Base-by-base conservation (phyloP, 2,329 filamentous ascomycete species). In the Hypoxylon sp. region DNA sequence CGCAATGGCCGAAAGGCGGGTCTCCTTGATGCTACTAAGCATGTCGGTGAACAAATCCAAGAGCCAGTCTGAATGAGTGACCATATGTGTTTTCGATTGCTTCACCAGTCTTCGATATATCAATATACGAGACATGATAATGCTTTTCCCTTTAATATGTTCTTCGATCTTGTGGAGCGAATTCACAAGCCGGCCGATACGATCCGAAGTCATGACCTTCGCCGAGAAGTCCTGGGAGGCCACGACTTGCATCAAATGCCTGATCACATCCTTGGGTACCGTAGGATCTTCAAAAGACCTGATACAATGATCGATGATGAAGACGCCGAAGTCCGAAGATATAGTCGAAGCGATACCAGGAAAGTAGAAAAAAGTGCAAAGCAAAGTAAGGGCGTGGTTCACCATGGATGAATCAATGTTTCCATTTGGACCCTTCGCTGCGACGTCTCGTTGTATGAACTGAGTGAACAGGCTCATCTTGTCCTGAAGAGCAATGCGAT, bases 391-490 rank as follows among this genome's bases (percentile, higher is more conserved):
- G 2, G 94, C 91, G 72, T 97, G 91, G 57, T 90, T 91, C 51
- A 90, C 86, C 11, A 98, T 85, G 48, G 90, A 90, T 1, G 86
- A 86, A 74, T 97, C 93, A 61, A 82, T 82, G 49, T 76, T 80
- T 55, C 88, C 86, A 64, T 85, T 81, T 5, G 84, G 77, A 36
- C 86, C 84, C 70, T 88, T 89, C 10, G 89, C 85, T 5, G 85
- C 86, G 23, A 97, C 84, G 76, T 99, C 96, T 65, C 94, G 87
- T 74, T 91, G 89, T 60, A 98, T 93, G 76, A 94, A 97, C 65
- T 93, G 91, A 71, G 89, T 89, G 64, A 98, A 86, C 2, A 93
- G 81, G 10, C 86, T 85, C 84, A 98, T 91, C 79, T 96, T 97
- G 55, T 88, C 87, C 63, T 89, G 86, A 60, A 97, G 83, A 10